These are phyloP conservation scores for Camptophora hylomeconis DNA, from an alignment of 2,329 filamentous ascomycete genomes.

Conservation along the genomic window DNA sequence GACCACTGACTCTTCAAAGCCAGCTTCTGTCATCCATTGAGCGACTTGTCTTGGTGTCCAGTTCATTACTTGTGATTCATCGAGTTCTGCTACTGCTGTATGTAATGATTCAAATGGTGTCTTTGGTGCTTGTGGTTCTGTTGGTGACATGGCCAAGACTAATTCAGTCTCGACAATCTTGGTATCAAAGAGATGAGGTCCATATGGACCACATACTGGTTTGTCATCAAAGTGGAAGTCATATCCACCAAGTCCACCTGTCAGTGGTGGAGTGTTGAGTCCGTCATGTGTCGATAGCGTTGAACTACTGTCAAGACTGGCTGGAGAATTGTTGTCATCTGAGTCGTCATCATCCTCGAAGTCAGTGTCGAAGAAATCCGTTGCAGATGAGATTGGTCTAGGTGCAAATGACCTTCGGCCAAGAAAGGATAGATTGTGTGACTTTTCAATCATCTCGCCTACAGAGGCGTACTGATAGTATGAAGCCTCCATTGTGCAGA, in stretches of 20 bases:
- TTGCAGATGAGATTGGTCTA: constrained; percentile 22
- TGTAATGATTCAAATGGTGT: constrained; percentile 13
- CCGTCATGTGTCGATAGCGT: constrained; percentile 83
- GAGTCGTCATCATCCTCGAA: constrained; percentile 22
- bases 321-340: constrained; percentile 11
- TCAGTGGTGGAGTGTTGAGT: constrained; percentile 64
- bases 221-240: constrained; percentile 43
- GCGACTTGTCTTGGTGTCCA: constrained; percentile 23
- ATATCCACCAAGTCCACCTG: constrained; percentile 48
- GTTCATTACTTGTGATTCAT: constrained; percentile 19
- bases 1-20: constrained; percentile 63
- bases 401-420: constrained; percentile 9
- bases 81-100: constrained; percentile 19
- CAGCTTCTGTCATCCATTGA: constrained; percentile 73
- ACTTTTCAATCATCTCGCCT: constrained; percentile 14
- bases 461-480: too few relatives aligned
- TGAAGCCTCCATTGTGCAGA: too few relatives aligned
- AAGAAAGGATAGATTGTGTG: constrained; percentile 12
- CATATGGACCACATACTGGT: constrained; percentile 54
- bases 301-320: constrained; percentile 52
- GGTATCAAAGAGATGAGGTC: constrained; percentile 75
- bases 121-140: constrained; percentile 4
- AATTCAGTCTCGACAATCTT: constrained; percentile 18
- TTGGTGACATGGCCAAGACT: constrained; percentile 1
- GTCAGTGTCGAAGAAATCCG: constrained; percentile 24